Percentiles rank a stretch among this genome's conserved stretches.
These are phyloP conservation scores for Monilinia aucupariae DNA, from an alignment of 2,329 filamentous ascomycete species.

Conservation along the genomic window DNA sequence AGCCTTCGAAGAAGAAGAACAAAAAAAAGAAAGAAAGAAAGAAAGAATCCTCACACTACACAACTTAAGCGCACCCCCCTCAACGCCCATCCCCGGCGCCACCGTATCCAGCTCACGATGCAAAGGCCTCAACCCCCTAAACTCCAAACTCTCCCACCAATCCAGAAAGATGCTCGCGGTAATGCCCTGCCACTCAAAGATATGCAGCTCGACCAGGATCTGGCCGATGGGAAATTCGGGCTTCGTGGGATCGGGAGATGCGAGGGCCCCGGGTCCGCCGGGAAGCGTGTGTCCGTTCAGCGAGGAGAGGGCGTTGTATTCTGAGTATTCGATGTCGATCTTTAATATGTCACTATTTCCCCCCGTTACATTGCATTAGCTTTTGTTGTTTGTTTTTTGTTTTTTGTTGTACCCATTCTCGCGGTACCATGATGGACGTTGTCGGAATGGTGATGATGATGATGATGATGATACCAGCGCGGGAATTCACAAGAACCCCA, in stretches of 20 bases:
- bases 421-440: no score
- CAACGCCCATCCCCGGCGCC: slow-evolving; percentile 23
- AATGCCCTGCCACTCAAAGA: slow-evolving; percentile 22
- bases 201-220: slow-evolving; percentile 30
- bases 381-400: background rate
- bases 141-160: slow-evolving; percentile 34
- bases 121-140: slow-evolving; percentile 27
- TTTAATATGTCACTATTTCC: slow-evolving; percentile 38
- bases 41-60: slow-evolving; percentile 19
- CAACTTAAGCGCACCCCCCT: slow-evolving; percentile 24
- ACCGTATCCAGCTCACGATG: slow-evolving; percentile 32
- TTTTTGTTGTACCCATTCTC: no score
- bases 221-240: slow-evolving; percentile 29
- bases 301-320: slow-evolving; percentile 35
- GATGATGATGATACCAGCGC: no score
- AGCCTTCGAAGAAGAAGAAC: no score
- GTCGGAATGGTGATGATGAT: no score
- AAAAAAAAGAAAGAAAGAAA: background rate
- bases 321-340: slow-evolving; percentile 39
- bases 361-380: background rate
- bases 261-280: background rate
- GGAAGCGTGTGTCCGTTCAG: slow-evolving; percentile 22
- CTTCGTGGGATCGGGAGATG: slow-evolving; percentile 15
- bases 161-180: slow-evolving; percentile 26
- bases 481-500: no score